Evolutionary conservation across 148 eudicot species (phyloP).

Genomic region (Fagopyrum esculentum): DNA sequence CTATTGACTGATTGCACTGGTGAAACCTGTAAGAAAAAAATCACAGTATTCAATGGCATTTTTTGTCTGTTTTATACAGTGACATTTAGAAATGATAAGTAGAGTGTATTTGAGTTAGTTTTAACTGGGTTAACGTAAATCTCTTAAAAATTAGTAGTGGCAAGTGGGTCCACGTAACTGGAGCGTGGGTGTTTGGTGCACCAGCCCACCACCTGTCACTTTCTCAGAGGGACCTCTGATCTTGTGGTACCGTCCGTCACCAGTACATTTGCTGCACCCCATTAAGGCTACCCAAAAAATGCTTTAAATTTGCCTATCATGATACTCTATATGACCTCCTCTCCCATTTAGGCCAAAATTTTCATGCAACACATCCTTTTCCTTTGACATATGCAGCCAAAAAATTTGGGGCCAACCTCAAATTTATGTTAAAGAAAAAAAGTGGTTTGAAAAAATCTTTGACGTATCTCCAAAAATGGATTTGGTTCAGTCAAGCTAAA

Average conservation of each 20-base stretch:
- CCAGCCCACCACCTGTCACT: slow-evolving; percentile 2
- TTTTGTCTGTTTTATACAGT: background rate
- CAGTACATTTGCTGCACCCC: slow-evolving; percentile 10
- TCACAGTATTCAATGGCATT: background rate
- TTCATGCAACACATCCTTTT: background rate
- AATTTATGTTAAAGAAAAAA: background rate
- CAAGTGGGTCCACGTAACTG: slow-evolving; percentile 1
- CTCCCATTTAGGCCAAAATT: background rate
- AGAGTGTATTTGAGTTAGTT: background rate
- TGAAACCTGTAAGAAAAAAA: background rate
- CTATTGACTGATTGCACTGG: background rate
- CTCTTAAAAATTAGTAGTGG: background rate
- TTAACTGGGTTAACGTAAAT: no score
- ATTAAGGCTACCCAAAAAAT: background rate
- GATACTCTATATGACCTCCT: background rate
- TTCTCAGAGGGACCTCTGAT: background rate
- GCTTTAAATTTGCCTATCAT: slow-evolving; percentile 3
- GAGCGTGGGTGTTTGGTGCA: slow-evolving; percentile 10
- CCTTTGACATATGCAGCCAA: background rate
- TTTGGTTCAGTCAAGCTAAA: background rate
- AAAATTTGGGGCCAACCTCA: background rate
- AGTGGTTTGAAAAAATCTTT: slow-evolving; percentile 5
- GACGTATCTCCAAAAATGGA: background rate
- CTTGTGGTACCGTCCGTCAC: slow-evolving; percentile 4
- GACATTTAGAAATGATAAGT: background rate